Evolutionary conservation across 106 monocot genomes (phyloP).

Genomic region (Dactylorhiza incarnata): DNA sequence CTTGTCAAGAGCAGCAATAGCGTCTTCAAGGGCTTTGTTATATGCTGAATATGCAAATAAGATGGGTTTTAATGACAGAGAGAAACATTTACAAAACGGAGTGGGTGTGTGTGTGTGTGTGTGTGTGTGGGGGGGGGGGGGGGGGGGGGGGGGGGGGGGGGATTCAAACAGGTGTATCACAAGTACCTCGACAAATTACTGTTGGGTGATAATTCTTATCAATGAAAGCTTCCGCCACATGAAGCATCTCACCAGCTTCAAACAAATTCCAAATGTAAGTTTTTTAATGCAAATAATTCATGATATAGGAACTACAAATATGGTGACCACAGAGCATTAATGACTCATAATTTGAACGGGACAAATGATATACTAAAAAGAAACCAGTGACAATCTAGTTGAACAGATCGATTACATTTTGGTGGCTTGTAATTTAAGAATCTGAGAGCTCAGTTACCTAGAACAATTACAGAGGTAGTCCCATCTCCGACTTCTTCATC

Average conservation of each 20-base stretch:
- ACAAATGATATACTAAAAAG: not conserved
- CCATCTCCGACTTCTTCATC: slow-evolving; percentile 91
- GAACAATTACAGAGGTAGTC: slow-evolving; percentile 78
- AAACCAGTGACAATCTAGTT: not conserved
- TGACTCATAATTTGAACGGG: not conserved
- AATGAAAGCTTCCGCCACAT: slow-evolving; percentile 92
- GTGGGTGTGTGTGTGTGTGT: too few species aligned
- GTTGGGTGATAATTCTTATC: slow-evolving; percentile 90
- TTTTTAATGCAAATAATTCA: not conserved
- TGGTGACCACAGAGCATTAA: not conserved
- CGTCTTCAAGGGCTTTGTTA: slow-evolving; percentile 90
- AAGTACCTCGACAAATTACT: slow-evolving; percentile 88
- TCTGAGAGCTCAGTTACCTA: slow-evolving; percentile 28
- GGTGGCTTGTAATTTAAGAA: not conserved
- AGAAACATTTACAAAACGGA: not conserved
- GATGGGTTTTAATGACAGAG: not conserved
- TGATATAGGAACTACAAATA: not conserved
- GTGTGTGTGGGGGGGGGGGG: too few species aligned
- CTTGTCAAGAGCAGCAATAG: slow-evolving; percentile 85
- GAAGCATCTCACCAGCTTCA: slow-evolving; percentile 96
- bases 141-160: too few species aligned
- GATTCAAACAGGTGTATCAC: not conserved
- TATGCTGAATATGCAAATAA: slow-evolving; percentile 46
- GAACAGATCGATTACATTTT: not conserved
- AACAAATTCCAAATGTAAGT: slow-evolving; percentile 2